Base-by-base conservation (phyloP, 257 asterid genomes). In the Petrea volubilis region DNA sequence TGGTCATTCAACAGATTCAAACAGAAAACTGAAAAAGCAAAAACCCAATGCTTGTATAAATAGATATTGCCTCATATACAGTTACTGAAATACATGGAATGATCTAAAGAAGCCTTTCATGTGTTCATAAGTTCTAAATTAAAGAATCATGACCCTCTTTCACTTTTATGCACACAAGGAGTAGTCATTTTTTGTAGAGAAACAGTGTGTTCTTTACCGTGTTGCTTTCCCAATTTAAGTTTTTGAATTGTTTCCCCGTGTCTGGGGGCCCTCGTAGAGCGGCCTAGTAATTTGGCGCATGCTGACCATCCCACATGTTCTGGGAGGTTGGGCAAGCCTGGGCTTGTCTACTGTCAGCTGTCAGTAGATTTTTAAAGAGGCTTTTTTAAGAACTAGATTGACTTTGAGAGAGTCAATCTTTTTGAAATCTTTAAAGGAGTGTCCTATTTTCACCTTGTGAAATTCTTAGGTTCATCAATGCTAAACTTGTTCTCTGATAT, bases 281-380 rank as follows among this genome's bases (percentile, higher is more conserved):
- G 38, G 69, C 67, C 28, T 18, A 43, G 31, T 58, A 9, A 31
- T 55, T 36, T 40, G 71, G 64, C 24, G 34, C 52, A 43, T 66
- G 62, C 18, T 72, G 67, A 65, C 61, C 50, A 53, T 53, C 66
- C 17, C 2, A 64, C 44, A 34, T 29, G 73, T 53, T 71, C 49
- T 8, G 31, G 7, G 17, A 69, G 67, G 55, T 44, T 43, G 58
- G 33, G 52, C 52, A 38, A 57, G 63, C 66, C 40, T 41, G 60
- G 67, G 31, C 21, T 36, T 68, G 23, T 38, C 60, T 38, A 38
- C 43, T 31, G 21, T 70, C 36, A 27, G 66, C 36, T 44, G 34
- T 33, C 17, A 31, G n/a, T 5, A 29, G 29, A 12, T 29, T 21
- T 34, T 52, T 6, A 1, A n/a, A 3, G 17, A 17, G 47, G 17